These are phyloP conservation scores for Cymbopogon flexuosus DNA, from an alignment of 202 grass and related monocot genomes.

Conservation along the genomic window DNA sequence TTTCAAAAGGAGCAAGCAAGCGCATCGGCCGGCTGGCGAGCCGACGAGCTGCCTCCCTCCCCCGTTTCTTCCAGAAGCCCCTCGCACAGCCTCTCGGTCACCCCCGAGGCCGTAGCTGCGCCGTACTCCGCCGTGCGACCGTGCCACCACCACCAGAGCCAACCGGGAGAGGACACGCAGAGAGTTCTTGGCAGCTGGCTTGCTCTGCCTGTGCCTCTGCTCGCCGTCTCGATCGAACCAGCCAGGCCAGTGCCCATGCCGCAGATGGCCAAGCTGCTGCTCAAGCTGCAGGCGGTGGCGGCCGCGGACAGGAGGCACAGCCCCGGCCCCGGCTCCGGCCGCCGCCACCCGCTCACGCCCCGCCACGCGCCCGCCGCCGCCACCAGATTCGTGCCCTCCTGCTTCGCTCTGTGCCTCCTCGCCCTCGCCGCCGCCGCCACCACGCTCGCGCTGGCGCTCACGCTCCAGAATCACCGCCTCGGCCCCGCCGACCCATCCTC, in stretches of 20 bases:
- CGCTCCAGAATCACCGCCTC: slow-evolving; percentile 7
- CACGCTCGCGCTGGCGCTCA: slow-evolving; percentile 26
- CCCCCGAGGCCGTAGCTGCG: background rate
- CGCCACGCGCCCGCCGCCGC: slow-evolving; percentile 10
- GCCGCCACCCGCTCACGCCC: slow-evolving; percentile 9
- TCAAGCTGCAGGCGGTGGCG: slow-evolving; percentile 11
- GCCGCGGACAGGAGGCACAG: slow-evolving; percentile 25
- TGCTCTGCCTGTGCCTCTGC: background rate
- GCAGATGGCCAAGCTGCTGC: slow-evolving; percentile 36
- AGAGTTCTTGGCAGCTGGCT: background rate
- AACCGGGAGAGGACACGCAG: background rate
- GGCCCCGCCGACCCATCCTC: background rate
- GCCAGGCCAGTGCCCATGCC: background rate
- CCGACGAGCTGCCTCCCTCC: too few relatives aligned
- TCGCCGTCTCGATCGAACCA: background rate
- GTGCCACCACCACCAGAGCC: too few relatives aligned
- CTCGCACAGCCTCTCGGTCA: background rate
- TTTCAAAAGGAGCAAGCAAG: background rate
- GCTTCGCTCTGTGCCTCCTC: slow-evolving; percentile 36
- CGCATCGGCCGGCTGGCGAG: background rate
- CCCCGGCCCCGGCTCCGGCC: background rate
- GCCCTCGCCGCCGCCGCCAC: slow-evolving; percentile 33
- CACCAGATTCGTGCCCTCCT: slow-evolving; percentile 28
- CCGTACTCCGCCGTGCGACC: background rate
- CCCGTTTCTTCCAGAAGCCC: background rate